These are phyloP conservation scores for Aspergillus vadensis DNA, from an alignment of 2,329 filamentous ascomycete species.

Conservation along the genomic window DNA sequence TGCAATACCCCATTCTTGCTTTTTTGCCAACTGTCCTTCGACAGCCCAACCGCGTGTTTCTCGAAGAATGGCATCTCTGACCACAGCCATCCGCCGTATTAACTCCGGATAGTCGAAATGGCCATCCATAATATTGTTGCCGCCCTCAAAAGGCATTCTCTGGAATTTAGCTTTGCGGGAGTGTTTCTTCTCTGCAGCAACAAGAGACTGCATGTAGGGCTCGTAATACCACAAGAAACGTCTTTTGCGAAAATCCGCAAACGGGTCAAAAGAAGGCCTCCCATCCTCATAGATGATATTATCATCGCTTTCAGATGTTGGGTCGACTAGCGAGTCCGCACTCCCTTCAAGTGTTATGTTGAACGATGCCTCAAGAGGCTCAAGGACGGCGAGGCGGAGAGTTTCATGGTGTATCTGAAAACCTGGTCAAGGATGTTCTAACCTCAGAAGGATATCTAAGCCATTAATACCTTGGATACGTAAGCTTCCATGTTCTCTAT, in stretches of 20 bases:
- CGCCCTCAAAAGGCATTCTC: slow-evolving; percentile 85
- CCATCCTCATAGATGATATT: slow-evolving; percentile 52
- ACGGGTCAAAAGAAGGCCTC: slow-evolving; percentile 69
- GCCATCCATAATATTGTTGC: slow-evolving; percentile 80
- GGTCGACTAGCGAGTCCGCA: slow-evolving; percentile 35
- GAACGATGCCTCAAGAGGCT: slow-evolving; percentile 79
- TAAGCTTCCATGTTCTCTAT: slow-evolving; percentile 75
- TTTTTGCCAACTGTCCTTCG: slow-evolving; percentile 65
- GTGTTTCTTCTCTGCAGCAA: slow-evolving; percentile 57
- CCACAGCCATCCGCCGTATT: slow-evolving; percentile 65
- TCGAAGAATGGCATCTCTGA: slow-evolving; percentile 70
- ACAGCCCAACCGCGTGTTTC: slow-evolving; percentile 72
- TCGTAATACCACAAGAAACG: slow-evolving; percentile 96
- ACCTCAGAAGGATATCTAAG: neutral
- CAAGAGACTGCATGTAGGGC: slow-evolving; percentile 73
- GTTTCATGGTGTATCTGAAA: slow-evolving; percentile 84
- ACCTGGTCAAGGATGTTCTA: neutral
- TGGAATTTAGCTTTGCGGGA: slow-evolving; percentile 66
- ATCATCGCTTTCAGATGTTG: slow-evolving; percentile 34
- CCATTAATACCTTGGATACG: slow-evolving; percentile 68
- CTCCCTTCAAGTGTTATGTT: slow-evolving; percentile 60
- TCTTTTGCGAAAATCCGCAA: slow-evolving; percentile 85
- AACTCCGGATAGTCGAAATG: slow-evolving; percentile 79
- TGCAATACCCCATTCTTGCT: slow-evolving; percentile 72
- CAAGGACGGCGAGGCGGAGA: slow-evolving; percentile 80